These are phyloP conservation scores for Ophiostoma pallidulum DNA, from an alignment of 2,329 filamentous ascomycete genomes.

Conservation along the genomic window DNA sequence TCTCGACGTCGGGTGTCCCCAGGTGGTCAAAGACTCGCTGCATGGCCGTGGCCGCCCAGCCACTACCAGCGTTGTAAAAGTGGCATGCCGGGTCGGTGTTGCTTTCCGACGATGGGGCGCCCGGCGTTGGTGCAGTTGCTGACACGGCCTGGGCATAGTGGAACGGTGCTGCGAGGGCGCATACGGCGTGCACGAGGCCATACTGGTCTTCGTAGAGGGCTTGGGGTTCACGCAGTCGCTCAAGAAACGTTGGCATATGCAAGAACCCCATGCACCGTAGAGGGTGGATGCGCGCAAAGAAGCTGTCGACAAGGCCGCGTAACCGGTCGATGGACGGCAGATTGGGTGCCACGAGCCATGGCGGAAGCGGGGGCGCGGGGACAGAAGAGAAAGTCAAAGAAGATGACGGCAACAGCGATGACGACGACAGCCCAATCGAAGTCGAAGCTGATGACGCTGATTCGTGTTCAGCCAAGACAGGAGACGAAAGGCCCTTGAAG, in stretches of 20 bases:
- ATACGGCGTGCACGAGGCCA: conserved; percentile 12
- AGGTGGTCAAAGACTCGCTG: conserved; percentile 10
- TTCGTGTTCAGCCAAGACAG: background rate
- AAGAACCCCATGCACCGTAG: conserved; percentile 20
- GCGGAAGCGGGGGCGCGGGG: background rate
- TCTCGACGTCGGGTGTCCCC: conserved; percentile 11
- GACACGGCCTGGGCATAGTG: background rate
- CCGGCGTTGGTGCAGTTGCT: background rate
- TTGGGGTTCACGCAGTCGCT: conserved; percentile 12
- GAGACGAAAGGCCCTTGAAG: background rate
- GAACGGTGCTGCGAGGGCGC: conserved; percentile 12
- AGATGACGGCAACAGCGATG: background rate
- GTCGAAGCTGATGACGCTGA: too few relatives aligned
- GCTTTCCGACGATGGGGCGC: background rate
- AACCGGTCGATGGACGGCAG: conserved; percentile 8
- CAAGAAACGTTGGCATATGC: conserved; percentile 18
- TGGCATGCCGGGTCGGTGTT: background rate
- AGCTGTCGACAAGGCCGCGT: conserved; percentile 15
- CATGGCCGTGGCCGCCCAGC: conserved; percentile 10
- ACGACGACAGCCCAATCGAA: background rate
- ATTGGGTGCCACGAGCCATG: conserved; percentile 3
- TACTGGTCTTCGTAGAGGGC: conserved; percentile 3
- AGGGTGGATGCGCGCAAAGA: conserved; percentile 18
- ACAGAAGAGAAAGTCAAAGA: too few relatives aligned
- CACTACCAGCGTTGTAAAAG: conserved; percentile 8